Evolutionary conservation across 192 early-diverging fungal species (phyloP).

Genomic region (Entrophospora sp.): DNA sequence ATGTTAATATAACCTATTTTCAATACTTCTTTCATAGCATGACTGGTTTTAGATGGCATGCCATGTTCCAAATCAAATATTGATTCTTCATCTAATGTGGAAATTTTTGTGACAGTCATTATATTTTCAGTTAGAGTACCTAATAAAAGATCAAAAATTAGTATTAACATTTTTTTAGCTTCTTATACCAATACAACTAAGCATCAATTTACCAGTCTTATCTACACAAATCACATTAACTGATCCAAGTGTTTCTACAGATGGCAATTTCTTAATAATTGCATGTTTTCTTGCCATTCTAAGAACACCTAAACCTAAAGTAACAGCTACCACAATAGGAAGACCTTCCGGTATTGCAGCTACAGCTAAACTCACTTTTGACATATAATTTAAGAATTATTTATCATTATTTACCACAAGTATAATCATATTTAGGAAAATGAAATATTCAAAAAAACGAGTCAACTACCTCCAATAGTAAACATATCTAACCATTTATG

Average conservation of each 20-base stretch:
- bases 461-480: conserved; percentile 69
- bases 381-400: too few relatives aligned
- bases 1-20: too few relatives aligned
- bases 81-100: conserved; percentile 47
- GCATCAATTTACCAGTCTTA: conserved; percentile 64
- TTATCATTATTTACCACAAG: conserved; percentile 7
- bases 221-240: conserved; percentile 95
- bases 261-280: conserved; percentile 91
- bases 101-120: conserved; percentile 86
- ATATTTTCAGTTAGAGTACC: conserved; percentile 91
- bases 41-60: conserved; percentile 20
- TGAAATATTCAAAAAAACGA: background rate
- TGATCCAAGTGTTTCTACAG: conserved; percentile 88
- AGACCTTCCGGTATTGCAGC: conserved; percentile 98
- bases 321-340: conserved; percentile 95
- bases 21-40: conserved; percentile 37
- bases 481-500: conserved; percentile 92
- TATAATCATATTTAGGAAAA: background rate
- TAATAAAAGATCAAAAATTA: background rate
- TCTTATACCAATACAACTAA: background rate
- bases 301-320: conserved; percentile 85
- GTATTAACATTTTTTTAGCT: background rate
- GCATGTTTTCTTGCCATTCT: conserved; percentile 86
- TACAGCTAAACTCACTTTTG: conserved; percentile 87
- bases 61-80: conserved; percentile 44